A percentile compares a stretch with the other conserved stretches of the same genome.
Conservation (phyloP, 2,329 filamentous ascomycete genomes). For the Fusarium sp. region DNA sequence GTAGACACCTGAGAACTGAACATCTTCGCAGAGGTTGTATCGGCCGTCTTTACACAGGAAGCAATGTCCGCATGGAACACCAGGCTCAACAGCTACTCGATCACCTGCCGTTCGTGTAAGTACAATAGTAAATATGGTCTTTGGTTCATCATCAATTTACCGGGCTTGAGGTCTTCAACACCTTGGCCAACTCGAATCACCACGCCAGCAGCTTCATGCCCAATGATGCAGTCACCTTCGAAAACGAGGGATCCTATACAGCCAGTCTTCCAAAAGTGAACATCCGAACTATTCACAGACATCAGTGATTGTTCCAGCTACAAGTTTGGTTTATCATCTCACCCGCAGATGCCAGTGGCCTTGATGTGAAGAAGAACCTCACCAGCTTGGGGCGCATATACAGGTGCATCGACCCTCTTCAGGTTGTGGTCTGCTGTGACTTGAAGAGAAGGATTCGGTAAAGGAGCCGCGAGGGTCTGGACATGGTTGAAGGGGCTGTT, state of each 20-base stretch:
- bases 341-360: conserved; percentile 74
- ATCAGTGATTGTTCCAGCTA: not conserved
- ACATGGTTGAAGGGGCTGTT: conserved; percentile 18
- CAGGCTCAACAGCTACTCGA: conserved; percentile 75
- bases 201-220: conserved; percentile 73
- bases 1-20: conserved; percentile 72
- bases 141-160: conserved; percentile 39
- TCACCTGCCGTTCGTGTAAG: conserved; percentile 60
- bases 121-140: not conserved
- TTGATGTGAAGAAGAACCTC: conserved; percentile 73
- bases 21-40: conserved; percentile 74
- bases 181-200: conserved; percentile 69
- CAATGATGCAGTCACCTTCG: conserved; percentile 73
- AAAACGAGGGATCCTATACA: conserved; percentile 73
- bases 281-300: conserved; percentile 64
- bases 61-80: conserved; percentile 72
- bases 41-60: conserved; percentile 70
- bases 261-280: conserved; percentile 77
- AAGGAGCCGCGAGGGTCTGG: conserved; percentile 45
- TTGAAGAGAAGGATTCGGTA: conserved; percentile 50
- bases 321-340: conserved; percentile 29
- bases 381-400: conserved; percentile 64
- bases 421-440: conserved; percentile 71
- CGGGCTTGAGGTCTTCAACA: conserved; percentile 64
- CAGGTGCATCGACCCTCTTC: conserved; percentile 68